Evolutionary conservation across 2,329 filamentous ascomycete genomes (phyloP).

Genomic region (Coniochaeta sp.): DNA sequence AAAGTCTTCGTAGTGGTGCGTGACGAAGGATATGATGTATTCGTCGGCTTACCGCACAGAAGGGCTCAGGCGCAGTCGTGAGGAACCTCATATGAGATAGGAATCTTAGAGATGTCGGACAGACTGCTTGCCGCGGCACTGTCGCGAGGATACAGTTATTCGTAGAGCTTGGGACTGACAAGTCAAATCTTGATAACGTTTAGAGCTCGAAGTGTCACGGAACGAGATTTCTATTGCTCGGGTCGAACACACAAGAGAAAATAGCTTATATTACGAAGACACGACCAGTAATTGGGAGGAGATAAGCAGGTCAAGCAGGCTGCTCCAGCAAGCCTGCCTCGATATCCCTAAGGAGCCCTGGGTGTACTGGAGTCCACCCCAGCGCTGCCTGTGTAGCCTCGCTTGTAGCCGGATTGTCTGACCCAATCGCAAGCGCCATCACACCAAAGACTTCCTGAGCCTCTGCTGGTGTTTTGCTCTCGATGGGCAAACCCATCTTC

Average conservation of each 20-base stretch:
- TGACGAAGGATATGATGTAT: background rate
- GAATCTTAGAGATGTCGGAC: too few relatives aligned
- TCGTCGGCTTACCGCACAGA: background rate
- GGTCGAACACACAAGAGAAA: too few relatives aligned
- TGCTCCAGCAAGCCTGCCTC: background rate
- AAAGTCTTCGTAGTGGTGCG: background rate
- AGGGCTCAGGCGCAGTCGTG: background rate
- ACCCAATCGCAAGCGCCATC: background rate
- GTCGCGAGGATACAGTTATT: too few relatives aligned
- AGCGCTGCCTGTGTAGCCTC: background rate
- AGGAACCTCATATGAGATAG: too few relatives aligned
- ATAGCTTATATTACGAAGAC: too few relatives aligned
- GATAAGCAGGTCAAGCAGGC: background rate
- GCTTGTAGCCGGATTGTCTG: background rate
- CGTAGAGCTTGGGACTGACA: too few relatives aligned
- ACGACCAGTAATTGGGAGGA: too few relatives aligned
- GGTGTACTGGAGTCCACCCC: background rate
- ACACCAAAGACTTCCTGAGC: background rate
- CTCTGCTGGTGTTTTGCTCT: background rate
- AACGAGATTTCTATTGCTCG: too few relatives aligned
- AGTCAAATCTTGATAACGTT: too few relatives aligned
- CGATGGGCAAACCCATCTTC: background rate
- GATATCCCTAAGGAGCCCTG: background rate
- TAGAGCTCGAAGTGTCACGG: too few relatives aligned
- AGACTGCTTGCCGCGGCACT: too few relatives aligned